Percentiles rank a stretch among this genome's conserved stretches.
Conservation (phyloP, 257 asterid species). For the Solanum microdontum region DNA sequence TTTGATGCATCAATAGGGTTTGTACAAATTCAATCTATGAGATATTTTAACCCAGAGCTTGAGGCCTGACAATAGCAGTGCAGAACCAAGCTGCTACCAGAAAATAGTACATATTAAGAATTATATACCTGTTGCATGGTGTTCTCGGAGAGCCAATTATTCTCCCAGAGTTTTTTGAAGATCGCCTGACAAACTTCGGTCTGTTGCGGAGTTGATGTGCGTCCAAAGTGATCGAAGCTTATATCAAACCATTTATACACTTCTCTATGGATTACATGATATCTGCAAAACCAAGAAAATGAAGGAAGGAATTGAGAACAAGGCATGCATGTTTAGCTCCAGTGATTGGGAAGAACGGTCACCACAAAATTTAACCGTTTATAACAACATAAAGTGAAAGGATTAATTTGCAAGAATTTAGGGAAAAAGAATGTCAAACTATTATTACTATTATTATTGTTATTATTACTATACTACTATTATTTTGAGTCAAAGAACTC, state of each 20-base stretch:
- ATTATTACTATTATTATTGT: too few species aligned
- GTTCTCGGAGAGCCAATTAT: slow-evolving; percentile 71
- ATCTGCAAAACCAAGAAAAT: slow-evolving; percentile 28
- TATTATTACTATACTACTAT: too few species aligned
- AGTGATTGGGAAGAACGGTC: background rate
- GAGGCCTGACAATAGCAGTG: background rate
- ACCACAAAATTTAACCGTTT: background rate
- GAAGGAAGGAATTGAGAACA: background rate
- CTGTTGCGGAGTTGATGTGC: slow-evolving; percentile 85
- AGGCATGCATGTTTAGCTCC: background rate
- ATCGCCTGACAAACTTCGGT: slow-evolving; percentile 81
- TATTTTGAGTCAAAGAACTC: background rate
- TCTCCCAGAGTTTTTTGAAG: slow-evolving; percentile 59
- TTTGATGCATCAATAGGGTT: background rate
- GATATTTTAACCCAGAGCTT: background rate
- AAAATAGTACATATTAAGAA: background rate
- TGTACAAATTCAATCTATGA: background rate
- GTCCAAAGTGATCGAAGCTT: slow-evolving; percentile 84
- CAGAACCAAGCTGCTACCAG: background rate
- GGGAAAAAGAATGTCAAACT: background rate
- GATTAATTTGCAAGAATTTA: background rate
- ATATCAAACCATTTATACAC: slow-evolving; percentile 82
- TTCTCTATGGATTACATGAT: slow-evolving; percentile 67
- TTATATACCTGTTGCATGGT: slow-evolving; percentile 71
- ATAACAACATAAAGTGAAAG: background rate